Percentiles rank a stretch among this genome's conserved stretches.
Evolutionary conservation across 2,329 filamentous ascomycete species (phyloP).

Genomic region (Penicillium capsulatum): DNA sequence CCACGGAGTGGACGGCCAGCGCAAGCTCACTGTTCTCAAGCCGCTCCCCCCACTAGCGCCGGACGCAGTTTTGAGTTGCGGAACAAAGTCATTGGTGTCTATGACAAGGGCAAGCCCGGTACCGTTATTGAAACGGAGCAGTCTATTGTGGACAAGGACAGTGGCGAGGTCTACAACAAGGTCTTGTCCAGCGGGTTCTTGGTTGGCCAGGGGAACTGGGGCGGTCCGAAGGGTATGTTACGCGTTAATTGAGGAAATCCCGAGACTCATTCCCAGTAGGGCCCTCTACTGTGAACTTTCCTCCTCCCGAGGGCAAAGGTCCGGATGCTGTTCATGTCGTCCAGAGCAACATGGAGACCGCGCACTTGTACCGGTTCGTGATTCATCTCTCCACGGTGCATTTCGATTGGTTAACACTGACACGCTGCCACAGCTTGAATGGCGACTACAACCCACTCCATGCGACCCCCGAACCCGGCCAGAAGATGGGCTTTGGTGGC

Average conservation of each 20-base stretch:
- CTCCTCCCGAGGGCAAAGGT: conserved; percentile 65
- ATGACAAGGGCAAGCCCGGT: conserved; percentile 82
- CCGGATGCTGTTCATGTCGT: conserved; percentile 68
- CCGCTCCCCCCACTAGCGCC: conserved; percentile 67
- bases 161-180: conserved; percentile 66
- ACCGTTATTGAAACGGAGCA: conserved; percentile 77
- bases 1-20: conserved; percentile 78
- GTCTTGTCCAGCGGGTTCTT: conserved; percentile 71
- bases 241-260: not conserved
- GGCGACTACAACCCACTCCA: conserved; percentile 95
- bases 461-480: conserved; percentile 76
- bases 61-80: conserved; percentile 72
- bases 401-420: not conserved
- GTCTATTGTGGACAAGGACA: conserved; percentile 66
- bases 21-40: conserved; percentile 72
- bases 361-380: conserved; percentile 64
- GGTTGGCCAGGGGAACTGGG: conserved; percentile 77
- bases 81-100: conserved; percentile 75
- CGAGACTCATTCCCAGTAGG: no score
- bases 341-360: conserved; percentile 67
- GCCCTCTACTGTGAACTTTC: conserved; percentile 71
- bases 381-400: not conserved
- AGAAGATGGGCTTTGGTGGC: conserved; percentile 87
- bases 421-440: conserved; percentile 58
- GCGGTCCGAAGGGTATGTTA: conserved; percentile 72